phyloP scores from a whole-genome alignment of 2,329 filamentous ascomycete species.

The Calonectria hongkongensis region DNA sequence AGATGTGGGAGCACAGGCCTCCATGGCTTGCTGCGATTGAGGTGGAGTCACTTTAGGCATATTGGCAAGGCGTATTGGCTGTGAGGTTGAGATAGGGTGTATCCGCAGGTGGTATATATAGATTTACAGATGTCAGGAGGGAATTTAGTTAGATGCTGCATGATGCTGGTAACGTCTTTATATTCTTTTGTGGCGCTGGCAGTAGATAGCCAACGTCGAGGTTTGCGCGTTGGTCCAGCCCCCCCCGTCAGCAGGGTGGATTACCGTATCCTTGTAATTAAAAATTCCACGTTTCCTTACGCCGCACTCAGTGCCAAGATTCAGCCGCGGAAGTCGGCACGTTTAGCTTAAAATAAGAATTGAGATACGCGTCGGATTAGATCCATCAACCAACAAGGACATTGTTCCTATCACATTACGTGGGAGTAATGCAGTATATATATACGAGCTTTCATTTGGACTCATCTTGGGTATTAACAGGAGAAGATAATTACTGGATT shows the following conservation, averaged over 20 bases:
- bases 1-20: background rate
- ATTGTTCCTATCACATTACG: too few species aligned
- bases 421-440: too few species aligned
- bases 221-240: slow-evolving; percentile 1
- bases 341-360: slow-evolving; percentile 5
- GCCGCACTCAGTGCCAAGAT: background rate
- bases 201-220: background rate
- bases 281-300: background rate
- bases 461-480: too few species aligned
- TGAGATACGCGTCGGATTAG: background rate
- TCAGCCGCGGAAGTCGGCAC: slow-evolving; percentile 9
- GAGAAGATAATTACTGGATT: too few species aligned
- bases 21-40: slow-evolving; percentile 18
- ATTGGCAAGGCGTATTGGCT: background rate
- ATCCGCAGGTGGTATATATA: background rate
- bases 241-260: background rate
- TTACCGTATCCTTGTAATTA: background rate
- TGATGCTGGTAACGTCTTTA: slow-evolving; percentile 11
- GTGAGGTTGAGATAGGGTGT: background rate
- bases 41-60: slow-evolving; percentile 1
- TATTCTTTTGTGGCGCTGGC: slow-evolving; percentile 3
- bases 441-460: too few species aligned
- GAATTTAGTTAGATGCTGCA: background rate
- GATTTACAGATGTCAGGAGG: background rate
- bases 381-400: too few species aligned